Conservation (phyloP, 1,284 basidiomycete genomes). For the Ustilago loliicola region DNA sequence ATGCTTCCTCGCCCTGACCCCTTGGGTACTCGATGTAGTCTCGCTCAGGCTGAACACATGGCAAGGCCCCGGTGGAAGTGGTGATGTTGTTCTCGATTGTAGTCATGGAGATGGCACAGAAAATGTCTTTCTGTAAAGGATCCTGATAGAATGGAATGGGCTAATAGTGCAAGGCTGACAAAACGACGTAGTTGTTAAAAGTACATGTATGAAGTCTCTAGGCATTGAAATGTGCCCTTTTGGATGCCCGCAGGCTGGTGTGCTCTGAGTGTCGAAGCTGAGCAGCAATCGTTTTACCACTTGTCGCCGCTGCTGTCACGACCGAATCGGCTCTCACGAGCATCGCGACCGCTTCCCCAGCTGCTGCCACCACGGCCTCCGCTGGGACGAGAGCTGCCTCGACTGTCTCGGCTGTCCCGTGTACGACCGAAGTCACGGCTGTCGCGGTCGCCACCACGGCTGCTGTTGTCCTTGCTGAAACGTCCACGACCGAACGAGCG, state of each 20-base stretch:
- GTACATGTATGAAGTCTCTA: slow-evolving; percentile 7
- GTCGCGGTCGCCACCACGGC: slow-evolving; percentile 18
- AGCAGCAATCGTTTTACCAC: slow-evolving; percentile 19
- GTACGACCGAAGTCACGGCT: slow-evolving; percentile 22
- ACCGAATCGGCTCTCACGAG: slow-evolving; percentile 40
- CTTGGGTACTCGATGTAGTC: background rate
- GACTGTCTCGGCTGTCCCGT: slow-evolving; percentile 22
- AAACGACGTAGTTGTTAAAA: slow-evolving; percentile 2
- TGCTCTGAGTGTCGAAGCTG: background rate
- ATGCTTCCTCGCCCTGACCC: no score
- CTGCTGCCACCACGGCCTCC: slow-evolving; percentile 20
- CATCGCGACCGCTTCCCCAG: slow-evolving; percentile 38
- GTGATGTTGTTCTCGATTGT: background rate
- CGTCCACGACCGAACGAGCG: slow-evolving; percentile 46
- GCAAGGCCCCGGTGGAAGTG: background rate
- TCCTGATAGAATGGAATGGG: background rate
- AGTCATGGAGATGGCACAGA: background rate
- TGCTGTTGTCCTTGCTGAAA: slow-evolving; percentile 34
- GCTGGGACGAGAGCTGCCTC: slow-evolving; percentile 20
- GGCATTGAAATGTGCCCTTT: background rate
- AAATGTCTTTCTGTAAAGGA: background rate
- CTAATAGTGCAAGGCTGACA: background rate
- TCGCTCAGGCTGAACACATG: background rate
- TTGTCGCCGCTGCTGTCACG: slow-evolving; percentile 38
- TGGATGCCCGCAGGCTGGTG: background rate